phyloP scores from a whole-genome alignment of 2,329 filamentous ascomycete species.

The Elsinoe perseae region DNA sequence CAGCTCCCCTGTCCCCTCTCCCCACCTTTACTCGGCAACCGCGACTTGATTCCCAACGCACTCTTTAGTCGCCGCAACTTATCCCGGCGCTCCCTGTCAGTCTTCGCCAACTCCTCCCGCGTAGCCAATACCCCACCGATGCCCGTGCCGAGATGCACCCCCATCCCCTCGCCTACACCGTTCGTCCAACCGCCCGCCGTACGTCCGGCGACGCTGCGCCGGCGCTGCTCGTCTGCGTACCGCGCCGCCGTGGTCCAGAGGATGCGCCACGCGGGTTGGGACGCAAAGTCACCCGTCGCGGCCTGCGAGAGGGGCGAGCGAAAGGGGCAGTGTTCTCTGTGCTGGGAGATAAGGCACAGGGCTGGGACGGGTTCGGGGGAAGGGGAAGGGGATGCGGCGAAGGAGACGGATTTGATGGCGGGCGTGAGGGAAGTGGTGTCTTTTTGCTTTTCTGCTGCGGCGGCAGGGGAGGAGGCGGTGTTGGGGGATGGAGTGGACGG shows the following conservation, averaged over 20 bases:
- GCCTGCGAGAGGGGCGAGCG: conserved; percentile 28
- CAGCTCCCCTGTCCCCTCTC: not conserved
- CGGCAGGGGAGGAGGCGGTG: not conserved
- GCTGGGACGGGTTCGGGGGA: conserved; percentile 17
- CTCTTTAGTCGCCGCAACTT: conserved; percentile 29
- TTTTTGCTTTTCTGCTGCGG: conserved; percentile 26
- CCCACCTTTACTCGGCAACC: not conserved
- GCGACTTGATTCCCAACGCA: conserved; percentile 28
- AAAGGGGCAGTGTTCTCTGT: conserved; percentile 34
- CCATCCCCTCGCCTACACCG: conserved; percentile 5
- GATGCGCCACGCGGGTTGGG: conserved; percentile 28
- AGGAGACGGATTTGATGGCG: not conserved
- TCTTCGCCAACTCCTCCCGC: conserved; percentile 26
- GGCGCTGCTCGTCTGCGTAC: conserved; percentile 27
- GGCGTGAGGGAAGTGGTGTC: not conserved
- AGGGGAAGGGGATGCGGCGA: not conserved
- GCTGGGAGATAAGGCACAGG: conserved; percentile 29
- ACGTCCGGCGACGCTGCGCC: conserved; percentile 21
- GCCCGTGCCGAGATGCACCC: not conserved
- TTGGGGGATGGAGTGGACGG: conserved; percentile 9
- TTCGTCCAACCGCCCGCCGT: not conserved
- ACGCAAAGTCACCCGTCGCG: conserved; percentile 27
- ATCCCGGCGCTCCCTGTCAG: conserved; percentile 30
- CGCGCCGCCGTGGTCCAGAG: conserved; percentile 27
- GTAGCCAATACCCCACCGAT: conserved; percentile 14